Percentiles rank a stretch among this genome's conserved stretches.
These are phyloP conservation scores for Mycena indigotica DNA, from an alignment of 768 basidiomycete genomes.

Conservation along the genomic window DNA sequence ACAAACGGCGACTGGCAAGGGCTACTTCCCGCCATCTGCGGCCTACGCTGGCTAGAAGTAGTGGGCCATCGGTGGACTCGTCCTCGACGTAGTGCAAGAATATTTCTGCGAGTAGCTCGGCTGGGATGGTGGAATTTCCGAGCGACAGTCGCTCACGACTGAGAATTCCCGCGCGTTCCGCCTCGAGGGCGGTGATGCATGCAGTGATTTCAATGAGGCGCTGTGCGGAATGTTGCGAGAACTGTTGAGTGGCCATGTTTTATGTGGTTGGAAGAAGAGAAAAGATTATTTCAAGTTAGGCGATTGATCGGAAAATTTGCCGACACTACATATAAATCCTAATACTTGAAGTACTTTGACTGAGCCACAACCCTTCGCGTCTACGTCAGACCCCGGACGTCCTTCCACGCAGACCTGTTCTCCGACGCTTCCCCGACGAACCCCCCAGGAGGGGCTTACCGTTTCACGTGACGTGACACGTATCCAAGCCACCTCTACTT, in stretches of 20 bases:
- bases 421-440: background rate
- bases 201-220: background rate
- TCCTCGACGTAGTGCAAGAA: background rate
- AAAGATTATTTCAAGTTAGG: too few relatives aligned
- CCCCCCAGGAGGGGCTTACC: background rate
- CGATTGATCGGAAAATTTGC: too few relatives aligned
- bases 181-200: background rate
- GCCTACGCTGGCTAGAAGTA: background rate
- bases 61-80: background rate
- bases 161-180: background rate
- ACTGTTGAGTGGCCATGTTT: too few relatives aligned
- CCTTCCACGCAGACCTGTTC: too few relatives aligned
- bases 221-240: too few relatives aligned
- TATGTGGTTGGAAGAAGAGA: too few relatives aligned
- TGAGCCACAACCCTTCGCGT: too few relatives aligned
- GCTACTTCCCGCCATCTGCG: background rate
- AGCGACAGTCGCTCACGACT: background rate
- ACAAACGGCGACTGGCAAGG: background rate
- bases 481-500: too few relatives aligned
- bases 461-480: slow-evolving; percentile 21
- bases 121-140: background rate
- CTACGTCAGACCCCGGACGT: too few relatives aligned
- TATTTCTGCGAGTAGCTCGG: background rate
- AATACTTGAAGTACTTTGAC: too few relatives aligned
- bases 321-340: too few relatives aligned